These are phyloP conservation scores for Hanseniaspora thailandica DNA, from an alignment of 805 yeast species.

Conservation along the genomic window DNA sequence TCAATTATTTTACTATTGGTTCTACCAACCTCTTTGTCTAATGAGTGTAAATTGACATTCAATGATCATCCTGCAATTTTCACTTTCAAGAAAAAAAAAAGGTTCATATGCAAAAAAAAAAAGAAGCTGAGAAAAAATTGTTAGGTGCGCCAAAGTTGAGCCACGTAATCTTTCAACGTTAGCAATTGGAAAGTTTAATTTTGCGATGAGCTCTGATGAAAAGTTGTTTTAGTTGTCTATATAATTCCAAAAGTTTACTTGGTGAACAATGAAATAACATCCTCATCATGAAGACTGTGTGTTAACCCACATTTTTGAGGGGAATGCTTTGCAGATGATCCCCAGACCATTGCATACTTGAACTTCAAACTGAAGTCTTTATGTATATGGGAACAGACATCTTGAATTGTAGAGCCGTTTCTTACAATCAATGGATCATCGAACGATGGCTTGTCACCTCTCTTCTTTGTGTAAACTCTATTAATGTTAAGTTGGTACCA, in stretches of 20 bases:
- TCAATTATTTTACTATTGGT: not conserved
- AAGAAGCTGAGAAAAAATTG: not conserved
- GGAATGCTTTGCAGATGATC: conserved; percentile 83
- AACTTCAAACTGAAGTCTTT: conserved; percentile 84
- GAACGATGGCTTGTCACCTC: conserved; percentile 73
- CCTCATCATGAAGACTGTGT: conserved; percentile 81
- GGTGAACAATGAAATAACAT: conserved; percentile 81
- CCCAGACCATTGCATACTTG: conserved; percentile 94
- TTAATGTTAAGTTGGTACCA: conserved; percentile 78
- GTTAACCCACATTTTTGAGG: conserved; percentile 92
- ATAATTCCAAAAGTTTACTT: conserved; percentile 35
- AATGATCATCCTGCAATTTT: not conserved
- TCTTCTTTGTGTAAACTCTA: conserved; percentile 75
- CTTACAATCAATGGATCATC: conserved; percentile 87
- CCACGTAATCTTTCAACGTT: not conserved
- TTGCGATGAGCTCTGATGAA: too few relatives aligned
- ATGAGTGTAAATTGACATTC: not conserved
- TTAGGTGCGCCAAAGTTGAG: too few relatives aligned
- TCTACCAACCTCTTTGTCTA: too few relatives aligned
- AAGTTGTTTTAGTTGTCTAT: too few relatives aligned
- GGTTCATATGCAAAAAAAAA: not conserved
- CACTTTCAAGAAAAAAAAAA: not conserved
- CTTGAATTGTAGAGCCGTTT: conserved; percentile 62
- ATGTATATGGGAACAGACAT: conserved; percentile 84
- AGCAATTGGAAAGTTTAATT: too few relatives aligned